phyloP scores from a whole-genome alignment of 179 eudicot genomes.

The Patellifolia procumbens region DNA sequence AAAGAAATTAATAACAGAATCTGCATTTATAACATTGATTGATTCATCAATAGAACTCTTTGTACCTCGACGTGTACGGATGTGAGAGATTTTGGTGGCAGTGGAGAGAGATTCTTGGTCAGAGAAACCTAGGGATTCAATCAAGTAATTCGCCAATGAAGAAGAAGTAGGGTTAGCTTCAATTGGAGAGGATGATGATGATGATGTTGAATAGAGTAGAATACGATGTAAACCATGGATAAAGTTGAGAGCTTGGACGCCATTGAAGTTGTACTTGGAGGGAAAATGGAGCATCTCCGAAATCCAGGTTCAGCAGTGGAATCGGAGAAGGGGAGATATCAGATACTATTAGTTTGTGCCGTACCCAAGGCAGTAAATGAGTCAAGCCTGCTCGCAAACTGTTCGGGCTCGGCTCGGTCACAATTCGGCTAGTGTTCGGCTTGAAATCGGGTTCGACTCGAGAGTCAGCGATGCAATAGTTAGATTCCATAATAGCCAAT shows the following conservation, averaged over 20 bases:
- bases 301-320: no score
- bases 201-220: neutral
- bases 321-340: no score
- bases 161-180: neutral
- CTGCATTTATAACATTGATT: neutral
- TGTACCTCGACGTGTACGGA: neutral
- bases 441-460: no score
- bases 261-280: neutral
- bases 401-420: no score
- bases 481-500: no score
- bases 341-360: no score
- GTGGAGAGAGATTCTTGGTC: slow-evolving; percentile 25
- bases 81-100: neutral
- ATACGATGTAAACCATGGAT: neutral
- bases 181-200: neutral
- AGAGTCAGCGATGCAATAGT: no score
- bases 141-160: slow-evolving; percentile 19
- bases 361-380: no score
- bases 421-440: no score
- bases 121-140: slow-evolving; percentile 28
- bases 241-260: slow-evolving; percentile 10
- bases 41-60: slow-evolving; percentile 12
- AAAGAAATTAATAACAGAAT: slow-evolving; percentile 24
- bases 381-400: no score
- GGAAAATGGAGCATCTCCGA: no score